These are phyloP conservation scores for Colletotrichum melonis DNA, from an alignment of 2,329 filamentous ascomycete genomes.

Conservation along the genomic window DNA sequence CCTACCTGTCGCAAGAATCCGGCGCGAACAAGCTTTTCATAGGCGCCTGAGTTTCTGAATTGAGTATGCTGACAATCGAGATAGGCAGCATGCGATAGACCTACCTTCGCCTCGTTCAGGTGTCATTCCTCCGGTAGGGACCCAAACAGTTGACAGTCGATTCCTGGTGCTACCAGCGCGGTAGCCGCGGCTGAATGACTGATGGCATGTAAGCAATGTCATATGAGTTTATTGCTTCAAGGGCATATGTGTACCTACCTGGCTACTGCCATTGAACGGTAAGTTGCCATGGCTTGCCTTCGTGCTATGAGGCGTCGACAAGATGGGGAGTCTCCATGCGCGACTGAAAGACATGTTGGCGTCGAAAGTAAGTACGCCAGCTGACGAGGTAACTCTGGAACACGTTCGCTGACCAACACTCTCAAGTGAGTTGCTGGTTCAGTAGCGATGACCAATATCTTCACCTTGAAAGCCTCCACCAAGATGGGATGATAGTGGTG, in stretches of 20 bases:
- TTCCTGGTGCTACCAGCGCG: constrained; percentile 13
- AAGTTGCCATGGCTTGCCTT: neutral
- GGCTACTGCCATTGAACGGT: neutral
- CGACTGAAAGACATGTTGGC: neutral
- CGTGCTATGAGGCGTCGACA: neutral
- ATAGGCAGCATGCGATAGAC: constrained; percentile 1
- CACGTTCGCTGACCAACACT: neutral
- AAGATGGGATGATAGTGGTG: neutral
- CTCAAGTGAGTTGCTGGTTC: neutral
- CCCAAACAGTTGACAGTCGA: constrained; percentile 81
- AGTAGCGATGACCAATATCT: neutral
- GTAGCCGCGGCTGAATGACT: constrained; percentile 22
- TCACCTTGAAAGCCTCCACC: neutral
- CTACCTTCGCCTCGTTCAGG: constrained; percentile 65
- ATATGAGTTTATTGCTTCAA: neutral
- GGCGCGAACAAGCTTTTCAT: constrained; percentile 75
- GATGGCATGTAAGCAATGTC: neutral
- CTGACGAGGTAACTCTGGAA: neutral
- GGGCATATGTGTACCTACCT: neutral
- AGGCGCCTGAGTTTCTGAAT: constrained; percentile 62
- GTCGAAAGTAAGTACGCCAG: neutral
- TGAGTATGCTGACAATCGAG: constrained; percentile 36
- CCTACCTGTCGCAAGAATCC: constrained; percentile 79
- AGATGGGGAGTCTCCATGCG: neutral
- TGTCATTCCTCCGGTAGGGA: constrained; percentile 78